Conservation (phyloP, 202 grass and related monocot genomes). For the Eragrostis tef region DNA sequence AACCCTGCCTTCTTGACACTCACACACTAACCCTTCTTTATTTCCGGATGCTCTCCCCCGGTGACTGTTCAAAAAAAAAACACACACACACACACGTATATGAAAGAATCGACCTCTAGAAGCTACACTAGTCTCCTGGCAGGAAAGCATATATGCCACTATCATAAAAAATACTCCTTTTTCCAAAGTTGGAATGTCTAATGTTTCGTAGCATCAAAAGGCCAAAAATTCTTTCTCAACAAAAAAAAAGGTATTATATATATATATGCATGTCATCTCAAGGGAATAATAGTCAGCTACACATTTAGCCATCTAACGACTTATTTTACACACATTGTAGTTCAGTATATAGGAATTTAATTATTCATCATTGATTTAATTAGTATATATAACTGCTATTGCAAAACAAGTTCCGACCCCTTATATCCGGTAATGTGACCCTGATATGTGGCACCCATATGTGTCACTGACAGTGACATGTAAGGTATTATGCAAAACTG, state of each 20-base stretch:
- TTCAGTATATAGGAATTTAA: too few relatives aligned
- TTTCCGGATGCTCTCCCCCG: too few relatives aligned
- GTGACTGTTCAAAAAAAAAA: too few relatives aligned
- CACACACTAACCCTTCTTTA: too few relatives aligned
- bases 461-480: neutral
- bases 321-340: neutral
- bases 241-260: neutral
- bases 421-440: neutral
- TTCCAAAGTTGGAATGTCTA: conserved; percentile 24
- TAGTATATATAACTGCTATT: too few relatives aligned
- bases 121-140: too few relatives aligned
- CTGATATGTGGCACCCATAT: too few relatives aligned
- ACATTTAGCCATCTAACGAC: neutral
- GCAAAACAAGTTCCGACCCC: too few relatives aligned
- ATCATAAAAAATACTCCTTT: neutral
- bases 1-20: too few relatives aligned
- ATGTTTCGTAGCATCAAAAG: neutral
- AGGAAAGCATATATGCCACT: neutral
- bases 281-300: neutral
- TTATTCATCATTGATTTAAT: too few relatives aligned
- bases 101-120: too few relatives aligned
- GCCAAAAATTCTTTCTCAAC: neutral
- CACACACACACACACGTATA: too few relatives aligned
- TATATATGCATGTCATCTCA: neutral
- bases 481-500: neutral